Percentiles rank a stretch among this genome's conserved stretches.
phyloP scores from a whole-genome alignment of 2,329 filamentous ascomycete species.

The Sordariomycetes sp. region DNA sequence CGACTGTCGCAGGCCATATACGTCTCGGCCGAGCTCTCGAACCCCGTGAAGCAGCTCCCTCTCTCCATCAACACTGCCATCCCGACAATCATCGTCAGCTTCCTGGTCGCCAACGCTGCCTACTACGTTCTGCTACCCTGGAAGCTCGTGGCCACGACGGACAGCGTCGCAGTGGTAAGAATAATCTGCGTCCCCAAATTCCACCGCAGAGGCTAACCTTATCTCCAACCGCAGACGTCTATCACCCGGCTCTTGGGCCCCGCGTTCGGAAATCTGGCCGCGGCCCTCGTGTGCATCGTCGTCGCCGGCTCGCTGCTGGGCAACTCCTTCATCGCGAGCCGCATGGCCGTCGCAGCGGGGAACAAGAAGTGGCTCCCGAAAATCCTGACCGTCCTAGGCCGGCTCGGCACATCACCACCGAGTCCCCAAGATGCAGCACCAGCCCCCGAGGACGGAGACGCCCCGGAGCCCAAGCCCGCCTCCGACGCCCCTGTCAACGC shows the following conservation, averaged over 20 bases:
- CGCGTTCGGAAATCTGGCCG: slow-evolving; percentile 40
- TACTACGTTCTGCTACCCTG: slow-evolving; percentile 55
- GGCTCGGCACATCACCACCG: slow-evolving; percentile 19
- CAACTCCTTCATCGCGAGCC: slow-evolving; percentile 51
- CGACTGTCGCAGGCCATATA: slow-evolving; percentile 35
- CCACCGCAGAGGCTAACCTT: not conserved
- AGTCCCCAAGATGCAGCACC: not conserved
- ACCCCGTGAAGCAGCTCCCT: slow-evolving; percentile 42
- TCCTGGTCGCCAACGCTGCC: slow-evolving; percentile 47
- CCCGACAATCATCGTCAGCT: slow-evolving; percentile 47
- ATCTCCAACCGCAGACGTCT: slow-evolving; percentile 30
- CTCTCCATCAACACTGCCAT: slow-evolving; percentile 51
- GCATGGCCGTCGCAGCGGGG: slow-evolving; percentile 49
- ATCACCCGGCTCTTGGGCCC: slow-evolving; percentile 43
- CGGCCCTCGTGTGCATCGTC: slow-evolving; percentile 46
- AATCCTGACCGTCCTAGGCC: slow-evolving; percentile 31
- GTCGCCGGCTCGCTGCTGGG: slow-evolving; percentile 51
- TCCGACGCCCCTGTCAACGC: slow-evolving; percentile 45
- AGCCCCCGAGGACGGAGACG: not conserved
- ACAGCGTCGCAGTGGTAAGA: slow-evolving; percentile 52
- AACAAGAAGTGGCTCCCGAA: slow-evolving; percentile 39
- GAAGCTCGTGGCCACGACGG: slow-evolving; percentile 43
- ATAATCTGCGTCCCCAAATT: not conserved
- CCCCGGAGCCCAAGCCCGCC: slow-evolving; percentile 5
- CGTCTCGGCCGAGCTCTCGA: slow-evolving; percentile 39